Conservation (phyloP, 2,329 filamentous ascomycete genomes). For the Geoglossum cookeanum region DNA sequence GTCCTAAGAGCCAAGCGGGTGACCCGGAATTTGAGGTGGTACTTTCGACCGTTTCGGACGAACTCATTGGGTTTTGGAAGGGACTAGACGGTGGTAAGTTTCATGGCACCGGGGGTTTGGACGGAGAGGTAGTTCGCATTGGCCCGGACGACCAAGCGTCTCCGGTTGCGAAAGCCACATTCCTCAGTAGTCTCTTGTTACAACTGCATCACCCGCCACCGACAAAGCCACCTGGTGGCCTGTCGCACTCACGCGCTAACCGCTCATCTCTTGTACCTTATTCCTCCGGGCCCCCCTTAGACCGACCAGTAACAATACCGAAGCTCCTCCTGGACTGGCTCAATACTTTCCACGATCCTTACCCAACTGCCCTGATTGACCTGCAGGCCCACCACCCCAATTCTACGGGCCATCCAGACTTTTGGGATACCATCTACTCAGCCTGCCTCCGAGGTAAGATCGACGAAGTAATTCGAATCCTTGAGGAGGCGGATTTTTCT, state of each 20-base stretch:
- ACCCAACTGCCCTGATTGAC: constrained; percentile 44
- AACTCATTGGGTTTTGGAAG: constrained; percentile 20
- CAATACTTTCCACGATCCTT: constrained; percentile 52
- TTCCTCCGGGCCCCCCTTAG: constrained; percentile 6
- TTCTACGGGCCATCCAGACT: constrained; percentile 56
- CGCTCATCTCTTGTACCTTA: constrained; percentile 1
- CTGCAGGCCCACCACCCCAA: constrained; percentile 47
- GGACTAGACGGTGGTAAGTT: constrained; percentile 10
- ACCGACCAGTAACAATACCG: constrained; percentile 37
- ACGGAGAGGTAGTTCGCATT: constrained; percentile 40
- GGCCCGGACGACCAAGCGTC: constrained; percentile 43
- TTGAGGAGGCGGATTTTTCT: constrained; percentile 61
- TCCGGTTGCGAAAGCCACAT: constrained; percentile 56
- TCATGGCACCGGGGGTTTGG: constrained; percentile 13
- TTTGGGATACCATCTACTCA: constrained; percentile 71
- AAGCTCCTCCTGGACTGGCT: constrained; percentile 73
- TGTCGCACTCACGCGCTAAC: constrained; percentile 11
- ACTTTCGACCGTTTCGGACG: constrained; percentile 19
- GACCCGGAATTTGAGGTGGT: constrained; percentile 16
- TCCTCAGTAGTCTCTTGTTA: constrained; percentile 58
- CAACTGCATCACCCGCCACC: constrained; percentile 53
- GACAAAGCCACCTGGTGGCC: constrained; percentile 13
- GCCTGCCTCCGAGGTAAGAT: constrained; percentile 60
- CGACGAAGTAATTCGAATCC: constrained; percentile 41
- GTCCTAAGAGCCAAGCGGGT: constrained; percentile 8